Percentiles rank a stretch among this genome's conserved stretches.
phyloP scores from a whole-genome alignment of 768 basidiomycete species.

The Multifurca ochricompacta region DNA sequence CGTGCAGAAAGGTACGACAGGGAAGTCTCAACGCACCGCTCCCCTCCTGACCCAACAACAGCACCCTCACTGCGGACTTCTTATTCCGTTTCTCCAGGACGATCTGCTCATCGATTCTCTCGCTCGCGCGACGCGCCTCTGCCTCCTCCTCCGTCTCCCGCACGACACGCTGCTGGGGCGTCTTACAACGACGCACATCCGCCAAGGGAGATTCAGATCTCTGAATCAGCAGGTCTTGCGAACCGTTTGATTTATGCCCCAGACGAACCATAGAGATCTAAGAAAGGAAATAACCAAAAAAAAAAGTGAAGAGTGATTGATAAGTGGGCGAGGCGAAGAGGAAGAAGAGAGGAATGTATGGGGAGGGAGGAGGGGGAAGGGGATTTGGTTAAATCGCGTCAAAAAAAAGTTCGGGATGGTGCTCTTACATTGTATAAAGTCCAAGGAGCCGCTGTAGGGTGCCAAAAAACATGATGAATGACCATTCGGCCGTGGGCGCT shows the following conservation, averaged over 20 bases:
- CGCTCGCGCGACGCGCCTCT: constrained; percentile 22
- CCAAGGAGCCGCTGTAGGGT: too few relatives aligned
- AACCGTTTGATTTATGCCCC: background rate
- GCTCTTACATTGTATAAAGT: too few relatives aligned
- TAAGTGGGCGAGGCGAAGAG: too few relatives aligned
- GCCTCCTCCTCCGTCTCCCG: constrained; percentile 21
- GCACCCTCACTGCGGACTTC: constrained; percentile 19
- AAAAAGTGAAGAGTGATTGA: background rate
- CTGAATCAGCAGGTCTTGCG: background rate
- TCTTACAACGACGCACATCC: too few relatives aligned
- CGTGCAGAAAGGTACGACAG: background rate
- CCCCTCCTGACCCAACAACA: constrained; percentile 20
- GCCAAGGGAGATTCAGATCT: background rate
- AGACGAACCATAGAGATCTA: background rate
- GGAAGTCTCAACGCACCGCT: background rate
- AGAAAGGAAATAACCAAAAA: too few relatives aligned
- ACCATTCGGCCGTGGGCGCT: too few relatives aligned
- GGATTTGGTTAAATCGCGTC: too few relatives aligned
- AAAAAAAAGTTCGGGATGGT: too few relatives aligned
- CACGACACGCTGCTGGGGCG: constrained; percentile 20
- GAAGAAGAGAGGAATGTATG: too few relatives aligned
- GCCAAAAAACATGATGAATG: too few relatives aligned
- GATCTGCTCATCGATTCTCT: constrained; percentile 23
- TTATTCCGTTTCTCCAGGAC: constrained; percentile 9
- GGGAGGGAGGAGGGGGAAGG: background rate